phyloP scores from a whole-genome alignment of 805 yeast genomes.

The Candida nonsorbophila region DNA sequence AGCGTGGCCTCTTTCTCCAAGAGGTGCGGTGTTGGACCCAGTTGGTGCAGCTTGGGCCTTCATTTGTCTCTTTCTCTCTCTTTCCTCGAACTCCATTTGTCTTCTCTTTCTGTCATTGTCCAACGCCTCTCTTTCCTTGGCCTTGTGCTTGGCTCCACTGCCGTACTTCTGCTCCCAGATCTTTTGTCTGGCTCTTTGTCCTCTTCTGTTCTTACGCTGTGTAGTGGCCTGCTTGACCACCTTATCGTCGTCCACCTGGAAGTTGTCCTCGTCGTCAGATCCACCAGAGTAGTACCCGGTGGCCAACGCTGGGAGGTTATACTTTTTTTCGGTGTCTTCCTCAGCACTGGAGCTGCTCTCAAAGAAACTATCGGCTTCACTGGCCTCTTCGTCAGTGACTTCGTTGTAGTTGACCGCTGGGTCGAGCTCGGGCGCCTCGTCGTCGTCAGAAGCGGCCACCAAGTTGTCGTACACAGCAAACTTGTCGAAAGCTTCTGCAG shows the following conservation, averaged over 20 bases:
- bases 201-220: conserved; percentile 82
- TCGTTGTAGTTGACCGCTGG: conserved; percentile 47
- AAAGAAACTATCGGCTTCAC: conserved; percentile 40
- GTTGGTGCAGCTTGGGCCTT: conserved; percentile 38
- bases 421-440: conserved; percentile 24
- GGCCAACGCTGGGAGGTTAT: conserved; percentile 61
- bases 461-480: conserved; percentile 32
- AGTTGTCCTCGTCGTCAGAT: conserved; percentile 55
- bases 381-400: conserved; percentile 62
- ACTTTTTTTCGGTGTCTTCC: conserved; percentile 13
- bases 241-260: conserved; percentile 38
- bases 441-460: conserved; percentile 35
- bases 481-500: conserved; percentile 24
- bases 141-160: conserved; percentile 72
- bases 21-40: conserved; percentile 35
- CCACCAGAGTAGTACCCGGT: conserved; percentile 85
- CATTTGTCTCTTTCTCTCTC: conserved; percentile 61
- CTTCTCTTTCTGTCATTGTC: conserved; percentile 53
- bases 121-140: conserved; percentile 53
- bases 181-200: conserved; percentile 94
- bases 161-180: conserved; percentile 96
- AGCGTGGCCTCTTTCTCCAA: conserved; percentile 27
- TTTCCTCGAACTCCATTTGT: conserved; percentile 64
- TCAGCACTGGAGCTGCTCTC: conserved; percentile 11
- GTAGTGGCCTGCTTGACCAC: conserved; percentile 49